Base-by-base conservation (phyloP, 441 rosid species). In the Syzygium syzygioides region DNA sequence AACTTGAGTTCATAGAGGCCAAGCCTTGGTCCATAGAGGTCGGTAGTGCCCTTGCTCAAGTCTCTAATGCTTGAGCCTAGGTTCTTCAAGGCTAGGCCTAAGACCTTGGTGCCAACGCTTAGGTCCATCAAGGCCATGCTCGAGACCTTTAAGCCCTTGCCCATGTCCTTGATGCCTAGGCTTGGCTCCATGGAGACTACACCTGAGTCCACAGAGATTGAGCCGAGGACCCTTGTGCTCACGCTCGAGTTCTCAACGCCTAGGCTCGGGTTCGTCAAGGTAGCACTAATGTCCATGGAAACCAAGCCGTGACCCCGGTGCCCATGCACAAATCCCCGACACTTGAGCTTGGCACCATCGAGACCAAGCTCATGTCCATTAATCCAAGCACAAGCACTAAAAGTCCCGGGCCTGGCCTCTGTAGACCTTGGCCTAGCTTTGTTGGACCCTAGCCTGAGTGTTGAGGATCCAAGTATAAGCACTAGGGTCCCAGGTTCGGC, bases 1-100 rank as follows among this genome's bases (percentile, higher is more conserved):
- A 1, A 1, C 19, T 2, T 4, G 19, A n/a, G 34, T 62, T 34
- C 18, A n/a, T 62, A 1, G 5, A 64, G 71, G 71, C 4, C 4
- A n/a, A 2, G 37, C 37, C 2, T n/a, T 8, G 17, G 60, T 23
- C 28, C 60, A 56, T 26, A 56, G 23, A 56, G 60, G 60, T 1
- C 10, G 13, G n/a, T 4, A 4, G 6, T 32, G 12, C 25, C 4
- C 13, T 2, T 66, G 6, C 25, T 14, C 2, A 2, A 6, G 79
- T 66, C 14, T 66, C 45, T 10, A 32, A 3, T 2, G 1, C 76
- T 5, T 1, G 12, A 30, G 18, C 20, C 1, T 0, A 0, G 20
- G 76, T 64, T 64, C 76, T 64, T 30, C 17, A 11, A 64, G 41
- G 76, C 4, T 2, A 4, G 11, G 76, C 6, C 1, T 3, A 0